Base-by-base conservation (phyloP, 108 stramenopile species). In the Cyclotella choctawhatcheeana region DNA sequence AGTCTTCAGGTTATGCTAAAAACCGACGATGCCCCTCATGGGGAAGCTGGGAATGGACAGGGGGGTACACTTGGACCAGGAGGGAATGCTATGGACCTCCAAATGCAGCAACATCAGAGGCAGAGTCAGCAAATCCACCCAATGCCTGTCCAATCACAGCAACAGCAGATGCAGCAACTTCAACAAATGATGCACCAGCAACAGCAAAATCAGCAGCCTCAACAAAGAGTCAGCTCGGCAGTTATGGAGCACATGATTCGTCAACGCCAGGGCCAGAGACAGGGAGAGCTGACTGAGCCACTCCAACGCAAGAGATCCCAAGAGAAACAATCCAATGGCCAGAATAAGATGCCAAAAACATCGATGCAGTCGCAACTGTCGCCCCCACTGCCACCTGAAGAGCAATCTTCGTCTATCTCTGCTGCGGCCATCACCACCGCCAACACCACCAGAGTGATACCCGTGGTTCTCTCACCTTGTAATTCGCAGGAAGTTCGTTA, bases 231-330 rank as follows among this genome's bases (percentile, higher is more conserved):
- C 3, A 61, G 60, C 40, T 62, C 60, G 22, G 72, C 58, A 18
- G 72, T 73, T 6, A 73, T 73, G 72, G 62, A 73, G 32, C 72
- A 73, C 51, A 73, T 73, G 66, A 59, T 61, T 26, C 65, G 45
- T 1, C 58, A 67, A 4, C 74, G 51, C 20, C 66, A 68, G 22
- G 50, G 67, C 4, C 64, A 26, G 16, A 40, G 43, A 33, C 73
- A 64, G 21, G 30, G 50, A 33, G 20, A n/a, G n/a, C n/a, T n/a
- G n/a, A n/a, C n/a, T n/a, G n/a, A n/a, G n/a, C n/a, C 7, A 4
- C 24, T 50, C 24, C 25, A 31, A 37, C 50, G 31, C 0, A 47
- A 62, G 32, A 27, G 26, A 47, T 18, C 47, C 26, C 64, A 64
- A 31, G 24, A 37, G 32, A 45, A 21, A 52, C 44, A 25, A n/a